Evolutionary conservation across 805 yeast species (phyloP).

Genomic region (Starmerella apis): DNA sequence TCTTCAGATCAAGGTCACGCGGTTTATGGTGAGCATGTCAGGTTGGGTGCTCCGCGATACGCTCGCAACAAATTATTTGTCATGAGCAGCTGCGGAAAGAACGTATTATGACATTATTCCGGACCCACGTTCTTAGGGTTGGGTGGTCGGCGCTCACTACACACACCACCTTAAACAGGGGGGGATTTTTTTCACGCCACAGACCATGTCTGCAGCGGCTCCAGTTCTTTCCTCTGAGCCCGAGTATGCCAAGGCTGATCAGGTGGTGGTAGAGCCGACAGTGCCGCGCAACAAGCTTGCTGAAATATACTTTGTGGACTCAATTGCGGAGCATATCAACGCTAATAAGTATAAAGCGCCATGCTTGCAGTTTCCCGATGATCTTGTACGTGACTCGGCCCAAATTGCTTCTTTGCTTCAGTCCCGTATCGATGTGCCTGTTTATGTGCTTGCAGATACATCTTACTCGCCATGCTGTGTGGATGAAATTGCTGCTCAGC

Average conservation of each 20-base stretch:
- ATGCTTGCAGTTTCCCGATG: slow-evolving; percentile 87
- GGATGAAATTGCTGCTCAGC: slow-evolving; percentile 94
- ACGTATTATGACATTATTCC: background rate
- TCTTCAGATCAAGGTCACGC: background rate
- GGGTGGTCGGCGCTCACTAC: background rate
- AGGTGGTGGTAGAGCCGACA: background rate
- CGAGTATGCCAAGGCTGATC: slow-evolving; percentile 44
- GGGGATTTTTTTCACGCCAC: slow-evolving; percentile 4
- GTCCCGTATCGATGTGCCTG: slow-evolving; percentile 26
- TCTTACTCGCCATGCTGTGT: slow-evolving; percentile 92
- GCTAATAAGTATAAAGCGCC: slow-evolving; percentile 40
- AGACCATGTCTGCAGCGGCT: slow-evolving; percentile 35
- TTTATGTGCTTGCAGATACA: slow-evolving; percentile 89
- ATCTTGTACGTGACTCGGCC: slow-evolving; percentile 65
- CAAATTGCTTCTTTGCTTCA: slow-evolving; percentile 41
- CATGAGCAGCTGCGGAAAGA: too few relatives aligned
- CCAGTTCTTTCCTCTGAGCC: slow-evolving; percentile 70
- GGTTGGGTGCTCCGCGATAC: background rate
- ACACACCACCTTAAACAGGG: background rate
- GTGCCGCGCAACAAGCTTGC: slow-evolving; percentile 32
- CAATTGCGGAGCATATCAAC: slow-evolving; percentile 36
- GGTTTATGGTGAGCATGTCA: too few relatives aligned
- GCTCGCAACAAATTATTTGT: too few relatives aligned
- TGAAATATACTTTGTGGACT: slow-evolving; percentile 47
- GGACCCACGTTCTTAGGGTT: slow-evolving; percentile 5